These are phyloP conservation scores for Salicornia ramosissima DNA, from an alignment of 148 eudicot genomes.

Conservation along the genomic window DNA sequence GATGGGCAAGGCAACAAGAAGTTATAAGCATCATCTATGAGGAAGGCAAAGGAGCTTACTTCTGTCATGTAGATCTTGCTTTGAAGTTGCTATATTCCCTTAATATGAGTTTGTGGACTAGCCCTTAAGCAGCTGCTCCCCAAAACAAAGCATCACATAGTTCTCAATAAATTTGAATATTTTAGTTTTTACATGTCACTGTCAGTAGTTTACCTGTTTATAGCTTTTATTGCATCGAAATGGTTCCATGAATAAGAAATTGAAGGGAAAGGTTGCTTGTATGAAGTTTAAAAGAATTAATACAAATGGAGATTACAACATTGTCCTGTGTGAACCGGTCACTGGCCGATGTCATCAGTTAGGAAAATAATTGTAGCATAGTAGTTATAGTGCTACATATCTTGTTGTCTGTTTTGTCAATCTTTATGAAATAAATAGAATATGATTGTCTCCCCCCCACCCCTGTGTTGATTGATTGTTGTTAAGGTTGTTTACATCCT, in stretches of 20 bases:
- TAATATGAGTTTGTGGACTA: background rate
- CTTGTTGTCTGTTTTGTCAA: background rate
- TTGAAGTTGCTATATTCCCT: background rate
- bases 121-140: background rate
- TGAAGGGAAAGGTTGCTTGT: slow-evolving; percentile 81
- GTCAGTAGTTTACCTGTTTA: background rate
- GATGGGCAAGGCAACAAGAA: no score
- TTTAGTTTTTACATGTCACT: background rate
- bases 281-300: slow-evolving; percentile 77
- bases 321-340: slow-evolving; percentile 79
- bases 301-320: slow-evolving; percentile 75
- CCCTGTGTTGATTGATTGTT: background rate
- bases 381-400: background rate
- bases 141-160: background rate
- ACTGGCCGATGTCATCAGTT: slow-evolving; percentile 99
- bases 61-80: background rate
- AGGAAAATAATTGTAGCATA: background rate
- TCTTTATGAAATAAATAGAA: background rate
- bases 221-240: slow-evolving; percentile 23
- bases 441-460: no score
- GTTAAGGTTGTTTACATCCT: background rate
- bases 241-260: slow-evolving; percentile 24
- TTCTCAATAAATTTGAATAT: background rate
- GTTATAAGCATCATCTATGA: background rate
- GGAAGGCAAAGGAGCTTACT: background rate